Evolutionary conservation across 2,329 filamentous ascomycete genomes (phyloP), one percentile per base, ranked within the genome.

Genomic region (Epichloe gansuensis): DNA sequence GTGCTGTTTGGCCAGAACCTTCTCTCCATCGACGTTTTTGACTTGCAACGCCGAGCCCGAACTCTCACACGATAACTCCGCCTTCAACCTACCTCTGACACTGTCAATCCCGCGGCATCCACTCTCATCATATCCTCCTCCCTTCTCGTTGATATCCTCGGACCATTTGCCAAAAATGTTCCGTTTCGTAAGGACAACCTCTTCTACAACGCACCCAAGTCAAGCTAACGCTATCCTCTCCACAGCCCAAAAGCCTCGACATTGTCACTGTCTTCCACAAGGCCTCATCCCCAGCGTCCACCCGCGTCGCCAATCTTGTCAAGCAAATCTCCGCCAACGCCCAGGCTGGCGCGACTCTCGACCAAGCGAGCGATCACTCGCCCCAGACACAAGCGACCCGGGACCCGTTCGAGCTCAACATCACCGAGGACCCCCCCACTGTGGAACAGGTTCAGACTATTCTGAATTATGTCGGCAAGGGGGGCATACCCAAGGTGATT

Each of bases 261-360:
- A 87, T 95, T 59, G 81, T 97, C 66, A 97, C 91, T 55, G 84
- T 98, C 74, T 98, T 97, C 77, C 90, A 96, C 78, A 87, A 87
- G 69, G 80, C 91, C 53, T 78, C 76, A 61, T 78, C 80, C 51
- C 79, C 85, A 23, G 76, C 84, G 57, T 96, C 90, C 3, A 74
- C 80, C 49, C 81, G 85, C 54, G 85, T 85, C 35, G 80, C 84
- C 55, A 84, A 80, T 42, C 72, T 95, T 50, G 80, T 97, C 55
- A 94, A 93, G 72, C 83, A 91, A 70, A 78, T 82, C 35, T 86
- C 87, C 27, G 83, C 85, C 47, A 81, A 80, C 47, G 82, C 87
- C 12, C 68, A 78, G 35, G 74, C 82, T 54, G 75, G 78, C 23
- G 81, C 88, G 9, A 88, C 86, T 2, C 74, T 83, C 64, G 86